phyloP scores from a whole-genome alignment of 352 stramenopile genomes.

The Pythium rhizo-oryzae region DNA sequence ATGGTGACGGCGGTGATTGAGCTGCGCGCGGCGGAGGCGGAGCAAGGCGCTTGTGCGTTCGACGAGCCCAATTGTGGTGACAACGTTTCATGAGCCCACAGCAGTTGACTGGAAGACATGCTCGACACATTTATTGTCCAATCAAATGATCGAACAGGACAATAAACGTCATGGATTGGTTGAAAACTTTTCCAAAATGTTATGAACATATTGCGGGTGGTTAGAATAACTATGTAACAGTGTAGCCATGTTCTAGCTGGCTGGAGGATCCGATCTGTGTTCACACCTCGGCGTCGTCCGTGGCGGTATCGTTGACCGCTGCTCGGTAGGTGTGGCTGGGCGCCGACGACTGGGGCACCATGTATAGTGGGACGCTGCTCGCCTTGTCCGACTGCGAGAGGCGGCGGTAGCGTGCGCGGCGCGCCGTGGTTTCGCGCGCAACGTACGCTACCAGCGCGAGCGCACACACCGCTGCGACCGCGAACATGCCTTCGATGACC shows the following conservation, averaged over 20 bases:
- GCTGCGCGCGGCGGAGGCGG: neutral
- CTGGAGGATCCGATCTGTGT: neutral
- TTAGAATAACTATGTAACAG: neutral
- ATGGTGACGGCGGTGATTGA: conserved; percentile 20
- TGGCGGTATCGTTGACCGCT: neutral
- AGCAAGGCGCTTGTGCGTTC: neutral
- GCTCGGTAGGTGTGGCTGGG: neutral
- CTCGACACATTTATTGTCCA: conserved; percentile 18
- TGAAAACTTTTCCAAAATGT: conserved; percentile 1
- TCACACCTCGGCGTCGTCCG: conserved; percentile 15
- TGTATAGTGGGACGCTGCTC: neutral
- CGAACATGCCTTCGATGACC: conserved; percentile 25
- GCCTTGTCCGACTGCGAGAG: conserved; percentile 5
- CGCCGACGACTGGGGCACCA: neutral
- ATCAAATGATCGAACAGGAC: conserved; percentile 1
- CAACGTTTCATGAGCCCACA: conserved; percentile 32
- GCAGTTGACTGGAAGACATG: conserved; percentile 39
- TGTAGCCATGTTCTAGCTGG: conserved; percentile 23
- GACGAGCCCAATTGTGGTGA: conserved; percentile 9
- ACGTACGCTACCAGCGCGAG: conserved; percentile 25
- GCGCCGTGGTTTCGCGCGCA: conserved; percentile 20
- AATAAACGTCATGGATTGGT: conserved; percentile 5
- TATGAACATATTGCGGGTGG: conserved; percentile 12
- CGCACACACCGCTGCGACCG: conserved; percentile 27
- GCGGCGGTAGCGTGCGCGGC: conserved; percentile 32